Base-by-base conservation (phyloP, 2,329 filamentous ascomycete species). In the Colletotrichum chrysophilum region DNA sequence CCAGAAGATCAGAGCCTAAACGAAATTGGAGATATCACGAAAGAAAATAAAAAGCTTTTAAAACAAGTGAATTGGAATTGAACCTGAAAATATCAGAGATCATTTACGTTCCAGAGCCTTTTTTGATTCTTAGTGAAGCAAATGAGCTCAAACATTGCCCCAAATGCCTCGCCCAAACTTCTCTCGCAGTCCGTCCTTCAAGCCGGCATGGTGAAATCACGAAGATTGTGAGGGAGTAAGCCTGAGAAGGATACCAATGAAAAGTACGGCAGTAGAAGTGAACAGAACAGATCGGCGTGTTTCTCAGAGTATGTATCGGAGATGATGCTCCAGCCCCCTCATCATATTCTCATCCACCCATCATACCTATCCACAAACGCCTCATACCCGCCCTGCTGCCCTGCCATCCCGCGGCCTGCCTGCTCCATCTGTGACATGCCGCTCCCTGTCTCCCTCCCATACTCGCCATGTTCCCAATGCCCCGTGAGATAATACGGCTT, bases 181-280 rank as follows among this genome's bases (percentile, higher is more conserved):
- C 0, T 13, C 10, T 48, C n/a, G n/a, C 5, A 12, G 0, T 21
- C 43, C 9, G 3, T 21, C n/a, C 43, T 4, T 21, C n/a, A 21
- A 21, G 3, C 43, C 1, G 18, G 10, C 5, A 13, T 48, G 43
- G 3, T n/a, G 9, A 12, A 48, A 21, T 21, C 43, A 21, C 43
- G 18, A 48, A 21, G 10, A 21, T 13, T 48, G 43, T n/a, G 43
- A 48, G 5, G n/a, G n/a, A 48, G n/a, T 13, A 12, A 21, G 10
- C 9, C 4, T 13, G 43, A 13, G 9, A 21, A 16, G 5, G 5
- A 7, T 7, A 21, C 9, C 18, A n/a, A 12, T 21, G n/a, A 16
- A 21, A 48, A 6, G 5, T 13, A 48, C n/a, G 10, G n/a, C 43
- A 48, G 0, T 13, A 1, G n/a, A 3, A 13, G 43, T 48, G 10